These are phyloP conservation scores for Fusarium kyushuense DNA, from an alignment of 2,329 filamentous ascomycete genomes.

Conservation along the genomic window DNA sequence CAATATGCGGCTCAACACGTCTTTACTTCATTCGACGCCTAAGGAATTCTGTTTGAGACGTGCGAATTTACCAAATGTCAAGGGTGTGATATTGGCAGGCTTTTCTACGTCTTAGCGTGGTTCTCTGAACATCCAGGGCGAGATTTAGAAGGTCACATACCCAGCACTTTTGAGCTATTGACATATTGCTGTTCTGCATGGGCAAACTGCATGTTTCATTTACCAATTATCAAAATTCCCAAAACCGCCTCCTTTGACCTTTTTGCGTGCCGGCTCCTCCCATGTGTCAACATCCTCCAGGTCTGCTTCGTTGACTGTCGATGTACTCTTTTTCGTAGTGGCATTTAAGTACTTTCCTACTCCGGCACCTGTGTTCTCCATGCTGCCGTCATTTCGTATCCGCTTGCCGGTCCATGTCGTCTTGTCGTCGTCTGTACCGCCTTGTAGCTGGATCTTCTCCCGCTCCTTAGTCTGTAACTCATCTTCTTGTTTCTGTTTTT, in stretches of 20 bases:
- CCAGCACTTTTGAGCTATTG: slow-evolving; percentile 22
- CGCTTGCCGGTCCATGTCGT: slow-evolving; percentile 98
- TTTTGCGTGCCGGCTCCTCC: slow-evolving; percentile 83
- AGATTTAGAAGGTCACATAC: slow-evolving; percentile 32
- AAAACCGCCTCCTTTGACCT: slow-evolving; percentile 81
- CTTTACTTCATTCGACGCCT: slow-evolving; percentile 10
- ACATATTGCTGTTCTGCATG: slow-evolving; percentile 5
- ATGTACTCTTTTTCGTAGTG: slow-evolving; percentile 51
- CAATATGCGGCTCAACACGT: background rate
- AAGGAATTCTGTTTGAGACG: slow-evolving; percentile 13
- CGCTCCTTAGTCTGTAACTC: slow-evolving; percentile 69
- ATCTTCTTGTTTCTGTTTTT: slow-evolving; percentile 76
- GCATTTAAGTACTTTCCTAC: slow-evolving; percentile 88
- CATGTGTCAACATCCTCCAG: slow-evolving; percentile 73
- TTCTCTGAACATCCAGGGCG: slow-evolving; percentile 27
- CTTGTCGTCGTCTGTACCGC: slow-evolving; percentile 86
- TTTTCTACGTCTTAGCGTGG: slow-evolving; percentile 35
- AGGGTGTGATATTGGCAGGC: slow-evolving; percentile 5
- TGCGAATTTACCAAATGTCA: slow-evolving; percentile 21
- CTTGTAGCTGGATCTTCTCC: slow-evolving; percentile 71
- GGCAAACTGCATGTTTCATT: slow-evolving; percentile 1
- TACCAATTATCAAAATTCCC: slow-evolving; percentile 96
- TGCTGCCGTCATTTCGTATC: slow-evolving; percentile 75
- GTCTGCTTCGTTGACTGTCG: slow-evolving; percentile 68
- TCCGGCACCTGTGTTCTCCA: slow-evolving; percentile 58